Conservation (phyloP, 106 monocot species). For the Dioscorea dumetorum region DNA sequence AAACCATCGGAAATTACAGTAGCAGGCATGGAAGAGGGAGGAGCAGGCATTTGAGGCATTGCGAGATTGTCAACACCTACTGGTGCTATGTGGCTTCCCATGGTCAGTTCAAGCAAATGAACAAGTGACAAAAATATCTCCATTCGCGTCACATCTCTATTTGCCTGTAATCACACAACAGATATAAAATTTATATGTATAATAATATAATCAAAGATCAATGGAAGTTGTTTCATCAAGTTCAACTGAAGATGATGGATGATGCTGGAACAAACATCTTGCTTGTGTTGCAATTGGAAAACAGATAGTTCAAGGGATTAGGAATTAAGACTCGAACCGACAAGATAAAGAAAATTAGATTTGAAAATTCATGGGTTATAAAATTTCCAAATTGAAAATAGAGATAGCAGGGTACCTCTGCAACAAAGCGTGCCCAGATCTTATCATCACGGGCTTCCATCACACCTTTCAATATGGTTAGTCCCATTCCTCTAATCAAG, state of each 20-base stretch:
- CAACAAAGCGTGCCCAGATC: slow-evolving; percentile 90
- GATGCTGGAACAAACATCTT: background rate
- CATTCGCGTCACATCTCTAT: slow-evolving; percentile 88
- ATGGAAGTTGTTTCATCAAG: background rate
- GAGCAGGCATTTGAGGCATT: slow-evolving; percentile 6
- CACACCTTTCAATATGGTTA: slow-evolving; percentile 91
- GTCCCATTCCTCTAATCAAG: slow-evolving; percentile 72
- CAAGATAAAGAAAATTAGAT: background rate
- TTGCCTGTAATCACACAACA: slow-evolving; percentile 48
- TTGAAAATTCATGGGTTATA: too few relatives aligned
- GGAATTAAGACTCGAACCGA: background rate
- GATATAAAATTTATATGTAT: background rate
- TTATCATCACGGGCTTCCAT: slow-evolving; percentile 79
- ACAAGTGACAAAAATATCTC: slow-evolving; percentile 80
- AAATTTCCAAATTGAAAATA: background rate
- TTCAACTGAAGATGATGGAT: too few relatives aligned
- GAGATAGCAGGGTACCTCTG: slow-evolving; percentile 49
- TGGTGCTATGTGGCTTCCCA: slow-evolving; percentile 7
- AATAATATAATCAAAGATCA: background rate
- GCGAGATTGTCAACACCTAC: slow-evolving; percentile 20
- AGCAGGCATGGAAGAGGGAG: slow-evolving; percentile 31
- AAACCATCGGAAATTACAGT: slow-evolving; percentile 23
- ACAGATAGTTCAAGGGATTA: background rate
- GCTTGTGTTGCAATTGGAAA: background rate
- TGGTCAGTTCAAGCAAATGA: slow-evolving; percentile 45